These are phyloP conservation scores for Lenwebbia sp. DNA, from an alignment of 345 rosid species.

Conservation along the genomic window DNA sequence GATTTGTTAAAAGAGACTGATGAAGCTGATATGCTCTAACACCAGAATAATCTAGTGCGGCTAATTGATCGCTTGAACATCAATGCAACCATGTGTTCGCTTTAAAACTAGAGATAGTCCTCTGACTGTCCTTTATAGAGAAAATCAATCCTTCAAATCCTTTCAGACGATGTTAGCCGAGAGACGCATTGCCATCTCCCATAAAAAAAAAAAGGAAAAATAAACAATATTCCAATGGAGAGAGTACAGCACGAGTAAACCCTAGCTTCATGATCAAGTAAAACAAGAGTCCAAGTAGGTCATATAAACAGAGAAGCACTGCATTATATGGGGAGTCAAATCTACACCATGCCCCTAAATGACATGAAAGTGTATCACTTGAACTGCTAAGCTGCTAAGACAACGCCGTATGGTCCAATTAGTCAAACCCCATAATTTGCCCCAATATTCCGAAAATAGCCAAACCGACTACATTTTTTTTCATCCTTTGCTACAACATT, in stretches of 20 bases:
- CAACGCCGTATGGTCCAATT: not conserved
- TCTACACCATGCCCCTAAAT: not conserved
- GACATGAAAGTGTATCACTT: not conserved
- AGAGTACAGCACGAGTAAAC: not conserved
- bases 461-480: not conserved
- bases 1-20: not conserved
- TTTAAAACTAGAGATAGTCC: not conserved
- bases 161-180: not conserved
- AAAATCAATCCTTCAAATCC: not conserved
- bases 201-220: not conserved
- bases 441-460: not conserved
- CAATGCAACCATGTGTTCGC: not conserved
- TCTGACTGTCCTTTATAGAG: not conserved
- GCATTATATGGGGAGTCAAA: not conserved
- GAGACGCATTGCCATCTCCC: not conserved
- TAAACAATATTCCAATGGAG: not conserved
- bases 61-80: not conserved
- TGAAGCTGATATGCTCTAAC: not conserved
- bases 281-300: not conserved
- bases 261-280: not conserved
- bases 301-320: not conserved
- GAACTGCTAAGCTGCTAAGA: not conserved
- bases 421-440: not conserved
- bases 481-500: not conserved
- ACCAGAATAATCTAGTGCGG: not conserved